A percentile compares a stretch with the other conserved stretches of the same genome.
phyloP scores from a whole-genome alignment of 805 yeast species.

The Pichia manshurica region DNA sequence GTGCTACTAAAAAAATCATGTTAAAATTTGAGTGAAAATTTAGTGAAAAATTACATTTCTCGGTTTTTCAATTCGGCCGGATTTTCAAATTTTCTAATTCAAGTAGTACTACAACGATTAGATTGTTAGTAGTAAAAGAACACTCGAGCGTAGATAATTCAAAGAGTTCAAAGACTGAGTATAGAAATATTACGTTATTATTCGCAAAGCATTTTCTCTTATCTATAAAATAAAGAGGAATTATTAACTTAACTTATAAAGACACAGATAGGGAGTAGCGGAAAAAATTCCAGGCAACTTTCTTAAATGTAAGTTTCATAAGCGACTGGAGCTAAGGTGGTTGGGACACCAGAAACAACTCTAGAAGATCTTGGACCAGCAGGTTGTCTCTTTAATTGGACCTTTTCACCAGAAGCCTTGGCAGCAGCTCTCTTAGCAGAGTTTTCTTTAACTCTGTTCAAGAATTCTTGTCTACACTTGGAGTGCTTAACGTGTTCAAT shows the following conservation, averaged over 20 bases:
- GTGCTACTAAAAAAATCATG: too few species aligned
- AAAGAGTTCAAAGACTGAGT: too few species aligned
- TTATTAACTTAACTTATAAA: slow-evolving; percentile 10
- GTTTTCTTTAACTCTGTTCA: slow-evolving; percentile 96
- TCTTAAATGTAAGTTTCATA: slow-evolving; percentile 98
- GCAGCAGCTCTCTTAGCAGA: slow-evolving; percentile 93
- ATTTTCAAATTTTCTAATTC: not conserved
- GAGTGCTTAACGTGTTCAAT: slow-evolving; percentile 99
- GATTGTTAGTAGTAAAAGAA: too few species aligned
- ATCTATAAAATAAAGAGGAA: slow-evolving; percentile 10
- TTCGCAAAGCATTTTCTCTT: slow-evolving; percentile 10
- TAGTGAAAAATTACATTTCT: too few species aligned
- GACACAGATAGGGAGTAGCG: slow-evolving; percentile 5
- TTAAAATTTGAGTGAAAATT: too few species aligned
- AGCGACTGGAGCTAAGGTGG: slow-evolving; percentile 97
- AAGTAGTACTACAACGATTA: too few species aligned
- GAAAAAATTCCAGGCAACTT: slow-evolving; percentile 7
- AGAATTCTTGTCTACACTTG: slow-evolving; percentile 98
- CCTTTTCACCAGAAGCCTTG: slow-evolving; percentile 86
- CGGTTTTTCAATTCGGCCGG: too few species aligned
- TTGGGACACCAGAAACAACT: slow-evolving; percentile 83
- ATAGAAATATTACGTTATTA: too few species aligned
- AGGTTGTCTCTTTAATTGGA: slow-evolving; percentile 96
- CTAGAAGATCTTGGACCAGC: slow-evolving; percentile 94
- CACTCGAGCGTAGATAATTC: too few species aligned